Evolutionary conservation across 2,329 filamentous ascomycete genomes (phyloP).

Genomic region (Ascochyta fabae): DNA sequence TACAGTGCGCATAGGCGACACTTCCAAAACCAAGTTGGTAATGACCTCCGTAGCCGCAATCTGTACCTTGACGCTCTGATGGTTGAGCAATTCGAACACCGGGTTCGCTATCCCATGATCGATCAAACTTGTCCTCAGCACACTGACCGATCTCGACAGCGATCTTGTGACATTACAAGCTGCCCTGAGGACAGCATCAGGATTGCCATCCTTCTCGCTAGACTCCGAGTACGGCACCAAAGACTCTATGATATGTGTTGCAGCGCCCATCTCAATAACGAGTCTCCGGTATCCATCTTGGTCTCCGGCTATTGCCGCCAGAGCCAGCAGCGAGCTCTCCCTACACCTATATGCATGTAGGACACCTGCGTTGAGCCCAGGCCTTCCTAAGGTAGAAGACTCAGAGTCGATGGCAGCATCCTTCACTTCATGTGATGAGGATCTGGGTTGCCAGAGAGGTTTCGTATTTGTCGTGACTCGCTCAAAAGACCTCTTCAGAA

Average conservation of each 20-base stretch:
- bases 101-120: slow-evolving; percentile 83
- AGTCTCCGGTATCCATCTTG: slow-evolving; percentile 85
- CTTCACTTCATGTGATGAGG: slow-evolving; percentile 30
- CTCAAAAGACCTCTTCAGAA: slow-evolving; percentile 72
- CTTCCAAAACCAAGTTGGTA: slow-evolving; percentile 84
- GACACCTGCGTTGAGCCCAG: slow-evolving; percentile 57
- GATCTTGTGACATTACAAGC: slow-evolving; percentile 83
- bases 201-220: slow-evolving; percentile 72
- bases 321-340: slow-evolving; percentile 75
- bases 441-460: slow-evolving; percentile 62
- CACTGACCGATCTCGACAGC: slow-evolving; percentile 82
- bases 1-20: slow-evolving; percentile 90
- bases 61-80: slow-evolving; percentile 78
- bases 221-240: slow-evolving; percentile 66
- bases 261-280: slow-evolving; percentile 80
- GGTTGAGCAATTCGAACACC: slow-evolving; percentile 75
- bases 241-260: slow-evolving; percentile 84
- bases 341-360: slow-evolving; percentile 76
- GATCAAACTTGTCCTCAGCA: slow-evolving; percentile 83
- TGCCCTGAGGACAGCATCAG: slow-evolving; percentile 77
- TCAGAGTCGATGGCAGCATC: slow-evolving; percentile 38
- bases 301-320: slow-evolving; percentile 80
- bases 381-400: slow-evolving; percentile 42
- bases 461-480: slow-evolving; percentile 57
- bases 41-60: slow-evolving; percentile 84